Evolutionary conservation across 2,329 filamentous ascomycete species (phyloP).

Genomic region (Pseudogymnoascus sp.): DNA sequence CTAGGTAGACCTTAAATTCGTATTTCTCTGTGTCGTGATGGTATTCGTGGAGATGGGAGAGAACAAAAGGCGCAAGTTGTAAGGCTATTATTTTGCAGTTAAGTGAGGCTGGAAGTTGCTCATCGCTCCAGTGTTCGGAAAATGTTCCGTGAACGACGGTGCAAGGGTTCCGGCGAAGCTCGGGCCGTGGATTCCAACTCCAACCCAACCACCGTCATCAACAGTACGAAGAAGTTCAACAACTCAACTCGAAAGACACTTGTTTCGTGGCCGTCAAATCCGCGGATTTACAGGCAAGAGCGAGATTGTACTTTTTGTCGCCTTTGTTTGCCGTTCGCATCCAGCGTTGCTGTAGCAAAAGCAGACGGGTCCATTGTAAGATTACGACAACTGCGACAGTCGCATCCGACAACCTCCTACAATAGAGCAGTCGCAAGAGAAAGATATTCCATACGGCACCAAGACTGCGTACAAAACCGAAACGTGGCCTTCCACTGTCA

Average conservation of each 20-base stretch:
- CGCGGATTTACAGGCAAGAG: conserved; percentile 4
- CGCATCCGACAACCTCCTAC: neutral
- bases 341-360: neutral
- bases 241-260: neutral
- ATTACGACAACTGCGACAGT: conserved; percentile 6
- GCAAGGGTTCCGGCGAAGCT: conserved; percentile 8
- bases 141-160: conserved; percentile 2
- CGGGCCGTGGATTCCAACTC: neutral
- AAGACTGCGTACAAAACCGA: neutral
- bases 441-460: neutral
- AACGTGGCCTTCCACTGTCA: neutral
- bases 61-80: neutral
- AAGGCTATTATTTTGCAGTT: conserved; percentile 2
- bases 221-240: conserved; percentile 6
- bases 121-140: conserved; percentile 4
- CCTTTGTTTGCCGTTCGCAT: neutral
- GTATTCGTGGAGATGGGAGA: neutral
- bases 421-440: neutral
- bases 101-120: neutral
- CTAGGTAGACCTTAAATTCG: neutral
- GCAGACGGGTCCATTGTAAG: neutral
- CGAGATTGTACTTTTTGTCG: neutral
- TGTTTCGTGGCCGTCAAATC: conserved; percentile 5
- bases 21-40: neutral
- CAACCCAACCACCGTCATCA: conserved; percentile 8